Conservation (phyloP, 164 flowering plant genomes). For the Stephania cephalantha region DNA sequence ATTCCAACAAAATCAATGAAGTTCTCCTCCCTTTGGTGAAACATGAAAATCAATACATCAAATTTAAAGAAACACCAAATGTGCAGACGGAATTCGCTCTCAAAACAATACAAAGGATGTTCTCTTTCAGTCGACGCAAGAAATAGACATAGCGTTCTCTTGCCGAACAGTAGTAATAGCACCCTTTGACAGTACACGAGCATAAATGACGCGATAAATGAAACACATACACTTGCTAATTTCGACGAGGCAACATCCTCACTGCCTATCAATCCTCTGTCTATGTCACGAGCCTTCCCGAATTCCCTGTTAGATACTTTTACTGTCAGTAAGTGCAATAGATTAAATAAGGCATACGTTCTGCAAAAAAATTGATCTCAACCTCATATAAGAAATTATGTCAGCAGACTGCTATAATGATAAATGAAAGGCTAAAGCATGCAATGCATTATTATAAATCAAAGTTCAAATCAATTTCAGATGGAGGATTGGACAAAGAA, state of each 20-base stretch:
- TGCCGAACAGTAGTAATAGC: constrained; percentile 13
- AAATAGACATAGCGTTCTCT: constrained; percentile 13
- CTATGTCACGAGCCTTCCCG: constrained; percentile 41
- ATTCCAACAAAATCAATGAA: too few species aligned
- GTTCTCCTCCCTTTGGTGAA: too few species aligned
- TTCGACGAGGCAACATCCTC: constrained; percentile 45
- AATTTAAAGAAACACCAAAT: too few species aligned
- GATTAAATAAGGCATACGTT: not conserved
- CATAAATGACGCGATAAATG: constrained; percentile 3
- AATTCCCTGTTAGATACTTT: constrained; percentile 32
- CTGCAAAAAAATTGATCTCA: too few species aligned
- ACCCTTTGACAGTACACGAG: constrained; percentile 10
- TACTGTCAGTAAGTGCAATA: not conserved
- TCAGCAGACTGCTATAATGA: too few species aligned
- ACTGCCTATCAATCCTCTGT: constrained; percentile 9
- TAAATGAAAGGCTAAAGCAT: too few species aligned
- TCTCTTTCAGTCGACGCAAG: not conserved
- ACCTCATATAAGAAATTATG: too few species aligned
- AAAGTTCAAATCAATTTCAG: too few species aligned
- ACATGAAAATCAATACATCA: too few species aligned
- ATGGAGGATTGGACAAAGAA: not conserved
- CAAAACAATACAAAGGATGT: too few species aligned
- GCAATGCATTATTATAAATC: too few species aligned
- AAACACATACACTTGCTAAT: constrained; percentile 67
- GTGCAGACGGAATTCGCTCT: too few species aligned